Evolutionary conservation across 2,329 filamentous ascomycete species (phyloP).

Genomic region (Diplodia corticola): DNA sequence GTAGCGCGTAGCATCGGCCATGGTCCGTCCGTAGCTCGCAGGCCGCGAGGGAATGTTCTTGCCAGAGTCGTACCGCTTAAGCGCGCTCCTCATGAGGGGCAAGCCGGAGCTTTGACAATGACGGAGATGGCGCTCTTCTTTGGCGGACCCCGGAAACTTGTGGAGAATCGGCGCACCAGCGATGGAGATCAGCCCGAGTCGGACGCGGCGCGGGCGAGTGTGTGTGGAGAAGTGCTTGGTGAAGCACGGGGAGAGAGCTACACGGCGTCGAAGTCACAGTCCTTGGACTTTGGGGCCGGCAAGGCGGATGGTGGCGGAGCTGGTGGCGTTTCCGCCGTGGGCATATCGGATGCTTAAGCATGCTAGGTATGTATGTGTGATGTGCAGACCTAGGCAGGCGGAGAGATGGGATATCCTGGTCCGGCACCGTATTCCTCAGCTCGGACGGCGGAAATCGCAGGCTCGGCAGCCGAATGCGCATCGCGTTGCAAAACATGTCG

Average conservation of each 20-base stretch:
- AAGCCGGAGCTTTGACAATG: not conserved
- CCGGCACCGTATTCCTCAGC: not conserved
- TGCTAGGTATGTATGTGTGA: constrained; percentile 2
- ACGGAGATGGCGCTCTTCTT: not conserved
- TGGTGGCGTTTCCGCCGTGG: not conserved
- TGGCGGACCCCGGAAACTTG: not conserved
- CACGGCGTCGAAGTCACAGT: not conserved
- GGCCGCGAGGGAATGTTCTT: not conserved
- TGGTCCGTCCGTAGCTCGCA: not conserved
- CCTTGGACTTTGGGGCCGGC: not conserved
- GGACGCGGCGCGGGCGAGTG: not conserved
- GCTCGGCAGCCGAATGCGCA: not conserved
- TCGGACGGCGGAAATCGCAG: not conserved
- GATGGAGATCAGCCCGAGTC: not conserved
- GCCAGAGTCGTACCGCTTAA: constrained; percentile 11
- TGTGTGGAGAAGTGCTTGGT: not conserved
- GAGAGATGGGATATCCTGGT: constrained; percentile 4
- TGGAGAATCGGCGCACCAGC: not conserved
- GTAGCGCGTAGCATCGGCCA: constrained; percentile 25
- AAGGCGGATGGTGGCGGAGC: constrained; percentile 2
- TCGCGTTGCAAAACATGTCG: not conserved
- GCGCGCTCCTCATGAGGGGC: constrained; percentile 12
- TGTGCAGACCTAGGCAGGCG: not conserved
- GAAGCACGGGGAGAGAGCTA: not conserved
- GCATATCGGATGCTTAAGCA: not conserved